phyloP scores from a whole-genome alignment of 129 eudicot genomes.

The Heracleum sosnowskyi region DNA sequence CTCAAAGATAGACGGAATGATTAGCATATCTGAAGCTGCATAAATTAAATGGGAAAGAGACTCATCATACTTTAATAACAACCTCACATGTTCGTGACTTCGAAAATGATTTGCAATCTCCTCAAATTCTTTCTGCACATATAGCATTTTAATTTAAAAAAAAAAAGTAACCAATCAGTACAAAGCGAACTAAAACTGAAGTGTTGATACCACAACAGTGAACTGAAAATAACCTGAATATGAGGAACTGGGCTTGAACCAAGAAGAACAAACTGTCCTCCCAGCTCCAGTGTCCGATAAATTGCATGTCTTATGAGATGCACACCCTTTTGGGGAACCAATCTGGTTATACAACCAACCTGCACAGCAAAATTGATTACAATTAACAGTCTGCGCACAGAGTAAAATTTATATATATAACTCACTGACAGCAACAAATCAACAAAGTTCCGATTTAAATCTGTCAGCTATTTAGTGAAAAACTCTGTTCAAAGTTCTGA shows the following conservation, averaged over 20 bases:
- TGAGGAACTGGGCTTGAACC: constrained; percentile 97
- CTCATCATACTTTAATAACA: constrained; percentile 87
- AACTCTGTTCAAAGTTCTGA: neutral
- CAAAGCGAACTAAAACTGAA: neutral
- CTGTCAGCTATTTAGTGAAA: neutral
- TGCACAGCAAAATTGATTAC: constrained; percentile 18
- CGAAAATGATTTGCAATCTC: constrained; percentile 68
- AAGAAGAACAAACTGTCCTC: constrained; percentile 96
- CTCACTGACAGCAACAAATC: neutral
- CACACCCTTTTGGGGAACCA: constrained; percentile 98
- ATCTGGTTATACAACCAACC: constrained; percentile 96
- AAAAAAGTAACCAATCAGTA: neutral
- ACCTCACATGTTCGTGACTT: constrained; percentile 61
- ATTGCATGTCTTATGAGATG: constrained; percentile 95
- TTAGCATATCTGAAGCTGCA: constrained; percentile 96
- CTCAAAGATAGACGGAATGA: constrained; percentile 98
- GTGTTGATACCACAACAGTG: neutral
- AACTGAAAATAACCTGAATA: constrained; percentile 50
- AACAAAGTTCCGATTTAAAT: neutral
- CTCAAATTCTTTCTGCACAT: constrained; percentile 80
- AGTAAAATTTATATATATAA: neutral
- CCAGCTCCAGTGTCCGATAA: constrained; percentile 73
- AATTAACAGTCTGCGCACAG: neutral
- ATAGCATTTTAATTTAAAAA: neutral
- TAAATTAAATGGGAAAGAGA: constrained; percentile 76